Base-by-base conservation (phyloP, 176 grass and related monocot species). In the Bonia amplexicaulis region DNA sequence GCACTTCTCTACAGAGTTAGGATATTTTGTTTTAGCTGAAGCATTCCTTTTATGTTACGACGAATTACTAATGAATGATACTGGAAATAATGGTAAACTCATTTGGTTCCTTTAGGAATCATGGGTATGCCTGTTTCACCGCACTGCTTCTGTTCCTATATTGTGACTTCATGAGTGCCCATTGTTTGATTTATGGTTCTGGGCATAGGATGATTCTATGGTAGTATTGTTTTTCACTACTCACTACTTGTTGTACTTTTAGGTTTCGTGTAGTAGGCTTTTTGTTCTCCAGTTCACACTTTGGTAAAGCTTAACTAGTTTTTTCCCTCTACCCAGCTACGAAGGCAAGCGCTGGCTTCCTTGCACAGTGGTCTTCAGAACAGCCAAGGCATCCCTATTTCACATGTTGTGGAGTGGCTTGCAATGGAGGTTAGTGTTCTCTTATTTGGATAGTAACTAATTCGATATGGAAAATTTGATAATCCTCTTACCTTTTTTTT, bases 371-470 rank as follows among this genome's bases (percentile, higher is more conserved):
- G 96, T 88, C 90, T 98, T 78, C 93, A 87, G 77, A 98, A 71
- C 80, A 91, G 85, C 29, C 96, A 95, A 89, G 96, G 96, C 67
- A 98, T 98, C 20, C 96, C 96, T 74, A 85, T 98, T 85, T 84
- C 89, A 64, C 89, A 85, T 51, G 77, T 88, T 80, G 88, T 93
- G 61, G 80, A 80, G 77, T 95, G 93, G 91, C 93, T 98, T 70
- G 96, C 82, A 35, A 92, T 94, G 90, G 93, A 95, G 91, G 96
- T 95, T 85, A 71, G 27, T 69, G 22, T 53, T 89, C 41, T 85
- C 85, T 87, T 78, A 31, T 46, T 82, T 71, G 39, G 69, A 80
- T 12, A 47, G 45, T 47, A 47, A 49, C 47, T 49, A 49, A 49
- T 49, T 14, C 39, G 6, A 60, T 59, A 83, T 54, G 20, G 7